These are phyloP conservation scores for Aspergillus sparsus DNA, from an alignment of 495 filamentous ascomycete genomes.

Conservation along the genomic window DNA sequence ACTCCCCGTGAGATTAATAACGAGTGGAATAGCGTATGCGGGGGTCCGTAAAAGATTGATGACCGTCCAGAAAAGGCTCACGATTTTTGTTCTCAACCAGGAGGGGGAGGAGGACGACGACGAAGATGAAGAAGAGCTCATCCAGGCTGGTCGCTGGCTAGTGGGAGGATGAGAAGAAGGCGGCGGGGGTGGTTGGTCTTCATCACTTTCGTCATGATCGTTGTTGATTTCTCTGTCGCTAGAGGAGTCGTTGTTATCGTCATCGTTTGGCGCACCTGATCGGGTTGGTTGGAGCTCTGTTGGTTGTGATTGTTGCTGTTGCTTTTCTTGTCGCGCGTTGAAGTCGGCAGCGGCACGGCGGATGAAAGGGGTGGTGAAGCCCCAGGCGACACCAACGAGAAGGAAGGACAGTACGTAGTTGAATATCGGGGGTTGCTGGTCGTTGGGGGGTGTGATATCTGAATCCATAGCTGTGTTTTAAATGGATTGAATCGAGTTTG, in stretches of 20 bases:
- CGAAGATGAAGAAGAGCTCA: slow-evolving; percentile 4
- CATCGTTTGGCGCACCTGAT: not conserved
- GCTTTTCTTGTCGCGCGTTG: slow-evolving; percentile 50
- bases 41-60: slow-evolving; percentile 77
- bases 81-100: slow-evolving; percentile 56
- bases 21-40: slow-evolving; percentile 78
- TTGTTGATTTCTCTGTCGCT: not conserved
- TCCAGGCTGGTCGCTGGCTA: slow-evolving; percentile 30
- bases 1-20: slow-evolving; percentile 90
- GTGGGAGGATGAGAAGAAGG: slow-evolving; percentile 3
- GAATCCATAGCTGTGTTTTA: slow-evolving; percentile 9
- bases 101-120: slow-evolving; percentile 22
- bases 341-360: slow-evolving; percentile 60
- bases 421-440: slow-evolving; percentile 58
- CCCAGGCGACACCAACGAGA: slow-evolving; percentile 88
- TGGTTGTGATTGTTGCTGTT: slow-evolving; percentile 14
- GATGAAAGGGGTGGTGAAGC: slow-evolving; percentile 62
- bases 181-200: slow-evolving; percentile 25
- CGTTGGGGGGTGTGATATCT: not conserved
- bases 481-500: not conserved
- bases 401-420: slow-evolving; percentile 87
- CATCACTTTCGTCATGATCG: slow-evolving; percentile 21
- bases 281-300: slow-evolving; percentile 20
- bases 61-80: slow-evolving; percentile 67
- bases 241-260: slow-evolving; percentile 10